Evolutionary conservation across 257 asterid genomes (phyloP).

Genomic region (Solanum sitiens): DNA sequence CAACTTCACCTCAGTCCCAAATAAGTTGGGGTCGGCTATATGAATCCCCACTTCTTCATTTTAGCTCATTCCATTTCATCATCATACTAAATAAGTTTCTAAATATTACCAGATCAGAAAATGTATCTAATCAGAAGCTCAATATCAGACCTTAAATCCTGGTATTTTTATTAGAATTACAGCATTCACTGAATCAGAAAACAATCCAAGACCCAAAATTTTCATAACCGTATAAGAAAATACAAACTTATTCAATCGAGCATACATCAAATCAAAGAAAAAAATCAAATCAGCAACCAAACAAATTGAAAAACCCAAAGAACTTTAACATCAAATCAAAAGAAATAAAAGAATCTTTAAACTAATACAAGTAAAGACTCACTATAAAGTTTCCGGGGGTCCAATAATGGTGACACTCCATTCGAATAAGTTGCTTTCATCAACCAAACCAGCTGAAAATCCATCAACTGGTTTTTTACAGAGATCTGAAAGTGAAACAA

Average conservation of each 20-base stretch:
- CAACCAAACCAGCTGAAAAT: conserved; percentile 92
- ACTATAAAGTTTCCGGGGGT: conserved; percentile 96
- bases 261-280: background rate
- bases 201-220: background rate
- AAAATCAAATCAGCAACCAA: background rate
- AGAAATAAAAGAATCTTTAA: background rate
- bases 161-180: background rate
- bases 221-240: background rate
- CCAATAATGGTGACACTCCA: conserved; percentile 98
- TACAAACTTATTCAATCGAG: background rate
- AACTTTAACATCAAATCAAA: background rate
- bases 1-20: background rate
- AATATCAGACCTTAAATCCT: background rate
- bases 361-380: conserved; percentile 15
- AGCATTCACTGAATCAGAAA: background rate
- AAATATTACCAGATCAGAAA: too few relatives aligned
- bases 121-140: background rate
- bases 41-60: background rate
- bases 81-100: background rate
- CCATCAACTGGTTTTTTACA: conserved; percentile 89
- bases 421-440: conserved; percentile 76
- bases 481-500: conserved; percentile 53
- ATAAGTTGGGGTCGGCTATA: background rate
- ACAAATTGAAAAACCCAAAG: background rate
- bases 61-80: background rate